Percentiles rank a stretch among this genome's conserved stretches.
These are phyloP conservation scores for Coriolopsis trogii DNA, from an alignment of 1,284 basidiomycete species.

Conservation along the genomic window DNA sequence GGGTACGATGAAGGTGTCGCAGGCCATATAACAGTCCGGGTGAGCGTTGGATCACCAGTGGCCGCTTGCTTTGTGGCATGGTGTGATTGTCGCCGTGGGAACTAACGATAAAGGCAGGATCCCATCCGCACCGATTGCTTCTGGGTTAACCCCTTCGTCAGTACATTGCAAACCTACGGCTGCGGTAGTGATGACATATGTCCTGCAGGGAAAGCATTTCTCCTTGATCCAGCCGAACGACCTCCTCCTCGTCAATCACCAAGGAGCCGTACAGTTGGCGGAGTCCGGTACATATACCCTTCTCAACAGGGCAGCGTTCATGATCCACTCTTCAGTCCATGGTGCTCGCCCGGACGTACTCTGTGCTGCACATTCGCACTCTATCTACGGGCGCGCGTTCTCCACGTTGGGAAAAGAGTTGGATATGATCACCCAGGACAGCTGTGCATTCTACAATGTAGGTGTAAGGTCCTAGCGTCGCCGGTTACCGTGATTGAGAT, in stretches of 20 bases:
- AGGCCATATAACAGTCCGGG: constrained; percentile 66
- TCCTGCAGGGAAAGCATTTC: constrained; percentile 44
- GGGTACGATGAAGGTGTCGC: constrained; percentile 66
- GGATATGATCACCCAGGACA: constrained; percentile 55
- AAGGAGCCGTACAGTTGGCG: constrained; percentile 46
- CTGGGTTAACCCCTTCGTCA: constrained; percentile 57
- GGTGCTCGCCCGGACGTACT: constrained; percentile 62
- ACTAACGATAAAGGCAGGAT: constrained; percentile 39
- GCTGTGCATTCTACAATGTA: constrained; percentile 47
- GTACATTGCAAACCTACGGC: constrained; percentile 1
- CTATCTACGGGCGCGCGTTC: constrained; percentile 64
- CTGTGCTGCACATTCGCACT: constrained; percentile 69
- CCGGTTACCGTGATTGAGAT: background rate
- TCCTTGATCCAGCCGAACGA: constrained; percentile 47
- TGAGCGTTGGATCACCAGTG: constrained; percentile 7
- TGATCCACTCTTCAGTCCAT: constrained; percentile 59
- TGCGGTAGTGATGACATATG: background rate
- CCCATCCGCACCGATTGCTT: constrained; percentile 52
- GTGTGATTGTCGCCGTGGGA: no score
- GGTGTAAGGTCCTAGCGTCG: background rate
- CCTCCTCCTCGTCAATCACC: constrained; percentile 51
- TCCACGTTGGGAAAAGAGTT: constrained; percentile 58
- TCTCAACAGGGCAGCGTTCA: constrained; percentile 52
- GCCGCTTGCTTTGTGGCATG: background rate
- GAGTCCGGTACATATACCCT: constrained; percentile 43